Evolutionary conservation across 257 asterid species (phyloP).

Genomic region (Capsicum baccatum): DNA sequence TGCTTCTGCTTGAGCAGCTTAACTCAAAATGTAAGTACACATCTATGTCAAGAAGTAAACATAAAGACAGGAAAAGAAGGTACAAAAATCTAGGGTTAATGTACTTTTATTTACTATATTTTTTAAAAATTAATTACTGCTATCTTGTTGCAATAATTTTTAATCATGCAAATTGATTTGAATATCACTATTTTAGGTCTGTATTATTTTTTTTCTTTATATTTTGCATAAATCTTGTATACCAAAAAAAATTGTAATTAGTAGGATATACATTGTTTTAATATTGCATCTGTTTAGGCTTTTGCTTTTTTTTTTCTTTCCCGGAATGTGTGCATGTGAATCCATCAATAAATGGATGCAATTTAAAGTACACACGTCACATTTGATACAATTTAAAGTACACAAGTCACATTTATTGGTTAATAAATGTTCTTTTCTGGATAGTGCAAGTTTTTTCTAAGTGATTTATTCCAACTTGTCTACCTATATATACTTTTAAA

Average conservation of each 20-base stretch:
- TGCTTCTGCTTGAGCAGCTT: too few species aligned
- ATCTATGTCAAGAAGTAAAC: too few species aligned
- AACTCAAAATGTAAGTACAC: too few species aligned
- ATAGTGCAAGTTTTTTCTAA: not conserved
- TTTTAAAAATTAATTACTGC: too few species aligned
- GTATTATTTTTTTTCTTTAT: too few species aligned
- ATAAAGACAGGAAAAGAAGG: too few species aligned
- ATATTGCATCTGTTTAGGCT: not conserved
- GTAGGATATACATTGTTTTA: not conserved
- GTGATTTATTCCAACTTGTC: not conserved
- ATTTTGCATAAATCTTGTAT: too few species aligned
- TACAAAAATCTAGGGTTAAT: too few species aligned
- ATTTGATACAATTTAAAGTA: not conserved
- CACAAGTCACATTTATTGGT: constrained; percentile 1
- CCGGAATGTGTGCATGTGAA: not conserved
- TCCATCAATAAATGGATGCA: not conserved
- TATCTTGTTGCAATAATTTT: too few species aligned
- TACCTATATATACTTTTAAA: not conserved
- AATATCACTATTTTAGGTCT: too few species aligned
- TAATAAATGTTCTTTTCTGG: not conserved
- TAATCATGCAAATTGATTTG: too few species aligned
- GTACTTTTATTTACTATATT: too few species aligned
- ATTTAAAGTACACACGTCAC: not conserved
- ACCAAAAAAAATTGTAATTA: not conserved
- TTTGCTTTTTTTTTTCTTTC: not conserved